Base-by-base conservation (phyloP, 768 basidiomycete genomes). In the Termitomyces sp. region DNA sequence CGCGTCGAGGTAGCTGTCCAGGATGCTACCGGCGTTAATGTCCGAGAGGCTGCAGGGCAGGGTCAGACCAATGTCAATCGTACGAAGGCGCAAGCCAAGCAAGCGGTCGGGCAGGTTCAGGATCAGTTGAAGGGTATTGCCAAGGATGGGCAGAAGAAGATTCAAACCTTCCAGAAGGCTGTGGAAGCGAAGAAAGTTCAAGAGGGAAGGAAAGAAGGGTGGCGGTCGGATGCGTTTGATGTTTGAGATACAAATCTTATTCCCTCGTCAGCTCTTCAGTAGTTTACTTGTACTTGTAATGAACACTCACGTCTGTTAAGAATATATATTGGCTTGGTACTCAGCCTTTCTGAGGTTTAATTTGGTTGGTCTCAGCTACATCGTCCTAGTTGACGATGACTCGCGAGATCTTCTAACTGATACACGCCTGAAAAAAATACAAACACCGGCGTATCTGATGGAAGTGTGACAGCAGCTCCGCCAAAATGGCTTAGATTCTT, bases 161-260 rank as follows among this genome's bases (percentile, higher is more conserved):
- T 82, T 0, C 61, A 73, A 36, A 76, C 76, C 24, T 85, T 86
- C 64, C 76, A 71, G 67, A 72, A 71, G 50, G 78, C 74, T 2
- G 79, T 85, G 1, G 71, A 74, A 38, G 67, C 69, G 35, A 85
- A 84, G 74, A 69, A 63, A 24, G 57, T 49, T 12, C 59, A 69
- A 32, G 84, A 85, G 70, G 68, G 70, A 64, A 67, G 63, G 55
- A 69, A 35, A 3, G 45, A 55, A 0, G 84, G 84, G 0, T 86
- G 84, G 84, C 63, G 79, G 69, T 85, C 82, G 57, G 57, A 68
- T 0, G 81, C 82, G 1, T 85, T 83, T 60, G 77, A 83, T 66
- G 45, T 54, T 36, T 57, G 28, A 28, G 28, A 28, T 2, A 28
- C 28, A 4, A 4, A 2, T 28, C 28, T 28, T 4, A 28, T 28